Base-by-base conservation (phyloP, 495 filamentous ascomycete genomes). In the Parathielavia appendiculata region DNA sequence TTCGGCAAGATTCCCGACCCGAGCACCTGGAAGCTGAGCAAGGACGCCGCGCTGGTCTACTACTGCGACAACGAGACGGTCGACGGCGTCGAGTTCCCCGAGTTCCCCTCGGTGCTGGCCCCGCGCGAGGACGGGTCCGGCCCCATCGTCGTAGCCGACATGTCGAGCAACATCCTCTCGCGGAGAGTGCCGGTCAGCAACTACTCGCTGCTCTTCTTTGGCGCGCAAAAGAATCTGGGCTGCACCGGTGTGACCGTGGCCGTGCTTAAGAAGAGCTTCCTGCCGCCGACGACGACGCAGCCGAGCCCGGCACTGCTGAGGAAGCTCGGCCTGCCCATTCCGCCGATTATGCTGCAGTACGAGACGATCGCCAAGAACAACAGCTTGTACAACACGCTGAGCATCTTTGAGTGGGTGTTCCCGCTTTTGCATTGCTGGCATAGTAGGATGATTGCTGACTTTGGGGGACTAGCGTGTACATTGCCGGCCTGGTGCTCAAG, bases 1-100 rank as follows among this genome's bases (percentile, higher is more conserved):
- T 97, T 96, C 62, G 89, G 90, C 20, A 83, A 73, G 58, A 96
- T 97, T 44, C 86, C 92, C 0, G 75, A 82, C 11, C 85, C 91
- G 71, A 78, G 79, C 53, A 79, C 78, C 13, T 97, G 92, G 92
- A 85, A 78, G 12, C 77, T 95, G 58, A 90, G 84, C 52, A 79
- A 83, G 22, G 79, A 81, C 26, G 81, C 87, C n/a, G 88, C 91
- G 1, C 79, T 92, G 67, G 85, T 91, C 7, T 97, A 97, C 73
- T 90, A 84, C 66, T 97, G 92, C 72, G 90, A 93, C 71, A 97
- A 97, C 61, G 92, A 97, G 78, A 92, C 89, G 0, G 89, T 92
- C 7, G 92, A 96, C 71, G 92, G 93, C 49, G 90, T 97, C n/a
- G 92, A 97, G 68, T 96, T 92, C 66, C 90, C 87, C 14, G 67